Evolutionary conservation across 805 yeast species (phyloP).

Genomic region (Barnettozyma wickerhamii): DNA sequence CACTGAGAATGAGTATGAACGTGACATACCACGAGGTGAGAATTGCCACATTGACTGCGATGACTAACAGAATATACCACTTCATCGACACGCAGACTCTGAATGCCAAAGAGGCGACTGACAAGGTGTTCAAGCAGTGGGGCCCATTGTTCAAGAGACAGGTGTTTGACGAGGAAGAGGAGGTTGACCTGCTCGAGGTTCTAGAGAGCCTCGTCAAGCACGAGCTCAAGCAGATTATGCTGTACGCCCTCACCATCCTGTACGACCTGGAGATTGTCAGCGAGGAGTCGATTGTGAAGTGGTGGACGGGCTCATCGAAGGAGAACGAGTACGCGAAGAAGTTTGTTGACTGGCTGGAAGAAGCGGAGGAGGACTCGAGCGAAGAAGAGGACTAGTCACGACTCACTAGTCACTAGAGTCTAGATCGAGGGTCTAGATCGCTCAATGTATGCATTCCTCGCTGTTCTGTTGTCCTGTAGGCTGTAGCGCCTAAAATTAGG

Average conservation of each 20-base stretch:
- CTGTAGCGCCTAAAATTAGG: too few relatives aligned
- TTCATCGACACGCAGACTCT: conserved; percentile 75
- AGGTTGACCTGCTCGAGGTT: conserved; percentile 56
- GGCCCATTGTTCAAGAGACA: conserved; percentile 77
- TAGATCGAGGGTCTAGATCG: too few relatives aligned
- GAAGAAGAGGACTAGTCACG: conserved; percentile 41
- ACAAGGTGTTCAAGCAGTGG: conserved; percentile 78
- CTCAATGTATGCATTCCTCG: too few relatives aligned
- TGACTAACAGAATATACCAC: conserved; percentile 64
- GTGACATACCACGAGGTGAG: conserved; percentile 93
- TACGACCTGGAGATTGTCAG: conserved; percentile 81
- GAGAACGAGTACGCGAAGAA: conserved; percentile 48
- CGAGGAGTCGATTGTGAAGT: conserved; percentile 70
- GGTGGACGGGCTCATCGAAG: conserved; percentile 66
- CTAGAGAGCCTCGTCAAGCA: conserved; percentile 40
- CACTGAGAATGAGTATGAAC: conserved; percentile 96
- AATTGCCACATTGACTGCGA: conserved; percentile 69
- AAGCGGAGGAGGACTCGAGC: conserved; percentile 61
- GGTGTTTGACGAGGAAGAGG: conserved; percentile 77
- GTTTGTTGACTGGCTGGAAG: conserved; percentile 84
- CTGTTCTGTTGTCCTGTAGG: too few relatives aligned
- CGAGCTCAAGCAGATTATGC: conserved; percentile 38
- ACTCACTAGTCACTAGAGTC: too few relatives aligned
- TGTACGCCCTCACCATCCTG: conserved; percentile 50
- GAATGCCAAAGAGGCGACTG: conserved; percentile 69